A percentile compares a stretch with the other conserved stretches of the same genome.
These are phyloP conservation scores for Coix lacrymajobi DNA, from an alignment of 176 grass and related monocot genomes.

Conservation along the genomic window DNA sequence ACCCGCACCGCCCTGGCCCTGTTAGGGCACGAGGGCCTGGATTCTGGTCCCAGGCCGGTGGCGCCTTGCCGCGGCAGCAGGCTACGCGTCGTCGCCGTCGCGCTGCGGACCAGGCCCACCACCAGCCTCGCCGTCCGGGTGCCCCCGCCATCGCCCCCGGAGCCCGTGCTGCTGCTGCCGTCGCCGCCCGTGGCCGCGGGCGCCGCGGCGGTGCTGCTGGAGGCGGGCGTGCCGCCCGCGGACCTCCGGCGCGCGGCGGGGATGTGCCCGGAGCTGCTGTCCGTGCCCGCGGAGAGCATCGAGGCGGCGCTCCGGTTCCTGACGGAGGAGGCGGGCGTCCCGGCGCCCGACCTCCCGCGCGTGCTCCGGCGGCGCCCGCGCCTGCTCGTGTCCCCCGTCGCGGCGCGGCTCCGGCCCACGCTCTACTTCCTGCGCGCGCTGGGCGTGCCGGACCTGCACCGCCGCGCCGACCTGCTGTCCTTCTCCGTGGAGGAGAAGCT, in stretches of 20 bases:
- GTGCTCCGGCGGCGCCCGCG: constrained; percentile 63
- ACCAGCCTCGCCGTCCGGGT: constrained; percentile 34
- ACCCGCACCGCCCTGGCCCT: not conserved
- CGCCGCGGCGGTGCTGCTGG: constrained; percentile 37
- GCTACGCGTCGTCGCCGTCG: constrained; percentile 26
- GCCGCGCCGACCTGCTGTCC: constrained; percentile 67
- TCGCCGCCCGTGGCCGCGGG: constrained; percentile 31
- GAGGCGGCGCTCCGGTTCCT: constrained; percentile 56
- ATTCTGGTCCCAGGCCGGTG: not conserved
- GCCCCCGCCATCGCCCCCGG: not conserved
- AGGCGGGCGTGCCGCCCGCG: constrained; percentile 38
- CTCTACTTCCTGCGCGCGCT: constrained; percentile 91
- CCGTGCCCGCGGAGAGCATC: constrained; percentile 39
- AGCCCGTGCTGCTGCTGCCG: constrained; percentile 12
- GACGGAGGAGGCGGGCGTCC: constrained; percentile 38
- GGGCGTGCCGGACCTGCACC: constrained; percentile 47
- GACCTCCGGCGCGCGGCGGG: constrained; percentile 67
- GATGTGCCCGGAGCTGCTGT: constrained; percentile 89
- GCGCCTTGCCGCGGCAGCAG: constrained; percentile 18
- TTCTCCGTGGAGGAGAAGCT: constrained; percentile 92
- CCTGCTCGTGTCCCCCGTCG: constrained; percentile 70
- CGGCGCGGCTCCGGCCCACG: constrained; percentile 52
- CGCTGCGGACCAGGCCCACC: constrained; percentile 35
- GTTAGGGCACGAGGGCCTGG: not conserved
- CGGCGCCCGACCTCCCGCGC: constrained; percentile 40